Conservation (phyloP, 768 basidiomycete species). For the Serendipita sp. region DNA sequence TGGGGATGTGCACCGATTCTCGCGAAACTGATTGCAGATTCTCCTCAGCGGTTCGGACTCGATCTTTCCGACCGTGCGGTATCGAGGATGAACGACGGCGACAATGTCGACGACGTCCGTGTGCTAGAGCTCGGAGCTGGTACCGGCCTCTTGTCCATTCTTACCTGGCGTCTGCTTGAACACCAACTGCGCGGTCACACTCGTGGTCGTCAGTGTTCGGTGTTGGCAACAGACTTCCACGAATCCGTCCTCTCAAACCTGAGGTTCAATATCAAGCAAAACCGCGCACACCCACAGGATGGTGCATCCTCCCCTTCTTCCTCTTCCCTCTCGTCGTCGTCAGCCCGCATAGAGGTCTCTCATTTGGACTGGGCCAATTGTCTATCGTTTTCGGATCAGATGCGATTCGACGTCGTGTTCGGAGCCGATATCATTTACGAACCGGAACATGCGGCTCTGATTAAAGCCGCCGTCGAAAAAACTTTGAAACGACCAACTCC, state of each 20-base stretch:
- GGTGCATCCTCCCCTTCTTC: not conserved
- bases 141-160: conserved; percentile 69
- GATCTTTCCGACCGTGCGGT: conserved; percentile 15
- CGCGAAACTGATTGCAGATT: conserved; percentile 41
- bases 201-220: not conserved
- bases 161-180: conserved; percentile 34
- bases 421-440: conserved; percentile 74
- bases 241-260: conserved; percentile 61
- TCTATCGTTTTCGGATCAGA: conserved; percentile 24
- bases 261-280: conserved; percentile 37
- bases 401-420: conserved; percentile 51
- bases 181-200: conserved; percentile 15
- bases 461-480: conserved; percentile 41
- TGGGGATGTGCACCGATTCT: conserved; percentile 70
- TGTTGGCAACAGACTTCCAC: conserved; percentile 69
- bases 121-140: conserved; percentile 76
- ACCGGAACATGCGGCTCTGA: conserved; percentile 51
- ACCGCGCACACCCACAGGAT: conserved; percentile 21
- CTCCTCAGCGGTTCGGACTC: conserved; percentile 30
- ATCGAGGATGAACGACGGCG: too few relatives aligned
- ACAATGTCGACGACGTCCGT: conserved; percentile 22
- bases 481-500: conserved; percentile 25
- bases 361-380: conserved; percentile 47
- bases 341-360: conserved; percentile 26
- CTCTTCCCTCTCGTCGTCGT: conserved; percentile 11